Conservation (phyloP, 116 monocot genomes). For the Dioscorea cayenensis region DNA sequence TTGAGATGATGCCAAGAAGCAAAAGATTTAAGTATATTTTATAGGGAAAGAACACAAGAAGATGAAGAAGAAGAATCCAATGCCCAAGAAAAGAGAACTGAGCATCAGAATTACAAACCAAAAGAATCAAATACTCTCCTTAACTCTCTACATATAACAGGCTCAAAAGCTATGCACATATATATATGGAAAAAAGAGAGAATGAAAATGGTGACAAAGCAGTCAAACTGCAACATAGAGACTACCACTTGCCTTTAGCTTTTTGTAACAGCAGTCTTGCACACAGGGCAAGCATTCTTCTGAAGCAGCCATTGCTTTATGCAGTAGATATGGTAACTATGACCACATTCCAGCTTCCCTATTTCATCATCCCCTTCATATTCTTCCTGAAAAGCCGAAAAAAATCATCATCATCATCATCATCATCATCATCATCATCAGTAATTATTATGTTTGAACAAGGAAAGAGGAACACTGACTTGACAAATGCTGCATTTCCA, state of each 20-base stretch:
- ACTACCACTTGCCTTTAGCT: conserved; percentile 5
- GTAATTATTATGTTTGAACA: neutral
- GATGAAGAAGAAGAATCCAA: neutral
- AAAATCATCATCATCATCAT: neutral
- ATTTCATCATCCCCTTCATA: conserved; percentile 69
- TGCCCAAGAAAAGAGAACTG: neutral
- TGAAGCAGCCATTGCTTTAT: conserved; percentile 91
- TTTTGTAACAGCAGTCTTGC: conserved; percentile 64
- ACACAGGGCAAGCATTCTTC: conserved; percentile 95
- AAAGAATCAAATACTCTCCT: neutral
- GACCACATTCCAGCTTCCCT: conserved; percentile 79
- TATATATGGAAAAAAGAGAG: neutral
- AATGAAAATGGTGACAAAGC: neutral
- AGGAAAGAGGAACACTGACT: conserved; percentile 17
- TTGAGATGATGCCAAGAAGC: no score
- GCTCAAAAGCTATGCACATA: neutral
- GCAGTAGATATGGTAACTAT: conserved; percentile 77
- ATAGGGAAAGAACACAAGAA: no score
- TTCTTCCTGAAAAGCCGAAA: conserved; percentile 54
- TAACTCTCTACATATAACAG: neutral
- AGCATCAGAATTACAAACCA: neutral
- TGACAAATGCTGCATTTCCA: conserved; percentile 93
- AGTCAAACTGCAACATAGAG: neutral
- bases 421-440: no score
- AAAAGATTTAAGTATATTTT: no score